phyloP scores from a whole-genome alignment of 768 basidiomycete genomes.

The Chiua virens region DNA sequence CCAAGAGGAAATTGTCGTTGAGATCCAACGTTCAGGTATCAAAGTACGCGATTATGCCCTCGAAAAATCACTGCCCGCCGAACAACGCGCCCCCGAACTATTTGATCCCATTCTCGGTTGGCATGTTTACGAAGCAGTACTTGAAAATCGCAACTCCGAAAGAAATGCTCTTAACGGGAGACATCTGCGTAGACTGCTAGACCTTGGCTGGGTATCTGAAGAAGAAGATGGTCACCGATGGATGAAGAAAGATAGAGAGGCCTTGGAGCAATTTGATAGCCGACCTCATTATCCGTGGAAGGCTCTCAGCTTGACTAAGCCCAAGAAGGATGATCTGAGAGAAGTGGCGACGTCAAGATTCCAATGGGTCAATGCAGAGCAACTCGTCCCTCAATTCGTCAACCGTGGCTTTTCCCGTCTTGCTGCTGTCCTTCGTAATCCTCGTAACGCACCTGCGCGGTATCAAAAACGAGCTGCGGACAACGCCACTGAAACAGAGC shows the following conservation, averaged over 20 bases:
- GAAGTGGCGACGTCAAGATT: constrained; percentile 28
- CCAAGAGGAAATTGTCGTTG: constrained; percentile 33
- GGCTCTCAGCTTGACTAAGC: constrained; percentile 21
- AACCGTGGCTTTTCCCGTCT: constrained; percentile 22
- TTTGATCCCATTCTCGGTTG: constrained; percentile 33
- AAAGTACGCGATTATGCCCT: constrained; percentile 34
- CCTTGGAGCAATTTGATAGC: constrained; percentile 26
- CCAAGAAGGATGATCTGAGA: constrained; percentile 24
- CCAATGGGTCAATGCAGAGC: constrained; percentile 33
- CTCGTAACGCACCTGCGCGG: neutral
- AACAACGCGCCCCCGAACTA: constrained; percentile 22
- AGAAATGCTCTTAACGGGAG: constrained; percentile 23
- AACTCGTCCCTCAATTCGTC: constrained; percentile 25
- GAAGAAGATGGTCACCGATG: constrained; percentile 24
- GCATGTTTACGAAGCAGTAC: constrained; percentile 29
- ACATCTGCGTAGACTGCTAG: constrained; percentile 29
- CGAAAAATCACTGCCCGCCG: constrained; percentile 16
- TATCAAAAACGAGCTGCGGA: constrained; percentile 26
- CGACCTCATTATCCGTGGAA: constrained; percentile 28
- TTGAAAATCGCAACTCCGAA: constrained; percentile 18
- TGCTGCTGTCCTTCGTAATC: constrained; percentile 12
- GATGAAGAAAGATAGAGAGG: constrained; percentile 25
- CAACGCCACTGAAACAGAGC: constrained; percentile 7
- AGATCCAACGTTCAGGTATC: constrained; percentile 29
- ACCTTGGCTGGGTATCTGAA: constrained; percentile 29